Evolutionary conservation across 2,329 filamentous ascomycete genomes (phyloP).

Genomic region (Aspergillus brasiliensis): DNA sequence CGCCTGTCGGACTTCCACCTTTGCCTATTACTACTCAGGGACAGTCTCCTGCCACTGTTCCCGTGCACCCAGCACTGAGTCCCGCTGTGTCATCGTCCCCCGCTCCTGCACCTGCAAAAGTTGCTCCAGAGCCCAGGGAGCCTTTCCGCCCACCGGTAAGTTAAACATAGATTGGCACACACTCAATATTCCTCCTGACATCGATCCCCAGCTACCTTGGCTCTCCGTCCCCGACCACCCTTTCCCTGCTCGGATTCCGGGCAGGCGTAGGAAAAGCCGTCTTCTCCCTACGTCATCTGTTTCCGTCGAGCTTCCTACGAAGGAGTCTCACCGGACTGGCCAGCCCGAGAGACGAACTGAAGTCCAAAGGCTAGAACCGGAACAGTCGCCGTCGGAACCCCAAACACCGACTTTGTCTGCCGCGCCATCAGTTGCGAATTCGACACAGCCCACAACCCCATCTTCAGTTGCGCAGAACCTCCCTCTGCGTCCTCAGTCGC

Average conservation of each 20-base stretch:
- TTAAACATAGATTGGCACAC: conserved; percentile 1
- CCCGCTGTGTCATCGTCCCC: conserved; percentile 40
- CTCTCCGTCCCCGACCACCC: conserved; percentile 57
- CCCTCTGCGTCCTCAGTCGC: conserved; percentile 34
- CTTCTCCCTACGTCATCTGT: conserved; percentile 36
- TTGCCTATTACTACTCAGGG: conserved; percentile 34
- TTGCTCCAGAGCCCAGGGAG: conserved; percentile 33
- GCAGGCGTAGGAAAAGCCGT: conserved; percentile 47
- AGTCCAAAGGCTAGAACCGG: conserved; percentile 20
- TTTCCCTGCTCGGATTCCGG: conserved; percentile 56
- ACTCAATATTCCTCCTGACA: background rate
- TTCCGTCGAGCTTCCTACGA: conserved; percentile 55
- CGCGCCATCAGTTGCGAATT: conserved; percentile 58
- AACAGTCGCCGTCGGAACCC: conserved; percentile 43
- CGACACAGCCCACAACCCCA: conserved; percentile 58
- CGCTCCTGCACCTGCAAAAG: conserved; percentile 27
- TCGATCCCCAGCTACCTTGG: conserved; percentile 57
- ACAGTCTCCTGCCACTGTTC: conserved; percentile 26
- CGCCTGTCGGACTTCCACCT: conserved; percentile 30
- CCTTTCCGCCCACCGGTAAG: conserved; percentile 55
- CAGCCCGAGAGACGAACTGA: conserved; percentile 26
- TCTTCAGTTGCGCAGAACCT: conserved; percentile 51
- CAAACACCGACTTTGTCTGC: conserved; percentile 63
- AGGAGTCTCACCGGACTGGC: conserved; percentile 35
- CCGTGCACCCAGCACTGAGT: conserved; percentile 26